Base-by-base conservation (phyloP, 306 rosid genomes). In the Astragalus membranaceus region DNA sequence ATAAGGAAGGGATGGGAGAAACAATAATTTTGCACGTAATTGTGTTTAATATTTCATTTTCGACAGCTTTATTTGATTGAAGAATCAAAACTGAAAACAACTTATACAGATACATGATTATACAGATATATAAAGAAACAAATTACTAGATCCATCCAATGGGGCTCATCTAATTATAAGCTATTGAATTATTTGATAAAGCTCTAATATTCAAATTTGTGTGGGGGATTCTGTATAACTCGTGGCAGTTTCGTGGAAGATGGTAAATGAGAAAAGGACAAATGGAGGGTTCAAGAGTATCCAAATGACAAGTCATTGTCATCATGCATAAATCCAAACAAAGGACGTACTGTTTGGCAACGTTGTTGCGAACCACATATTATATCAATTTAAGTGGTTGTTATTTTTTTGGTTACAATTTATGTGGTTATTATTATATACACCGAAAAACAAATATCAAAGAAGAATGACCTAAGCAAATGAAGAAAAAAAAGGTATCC, bases 181-280 rank as follows among this genome's bases (percentile, higher is more conserved):
- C 23, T 20, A 20, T 20, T 20, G 23, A 20, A 20, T 20, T 20
- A 20, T 20, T 20, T 20, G 1, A 20, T 20, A 20, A 20, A 20
- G 23, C 23, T 20, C 23, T 20, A 0, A 20, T 35, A 35, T 35
- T 35, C 8, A 7, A 35, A 35, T 35, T 5, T 35, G 39, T 5
- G 48, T 36, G 57, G 42, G n/a, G n/a, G n/a, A n/a, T 60, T 20
- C 42, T 7, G 11, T 43, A 49, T 67, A 2, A 37, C 10, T 30
- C 65, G 42, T 4, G 5, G 60, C 12, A 69, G 23, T 43, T 77
- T 77, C 76, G 53, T 62, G 52, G 81, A 62, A 77, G 64, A 2
- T 8, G 17, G 29, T 2, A 6, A 23, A 1, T 5, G n/a, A 39
- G 56, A 15, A 30, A 51, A 39, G 32, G 13, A 59, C 67, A 69